Conservation (phyloP, 441 rosid species). For the Bocquillonia castaneifolia region DNA sequence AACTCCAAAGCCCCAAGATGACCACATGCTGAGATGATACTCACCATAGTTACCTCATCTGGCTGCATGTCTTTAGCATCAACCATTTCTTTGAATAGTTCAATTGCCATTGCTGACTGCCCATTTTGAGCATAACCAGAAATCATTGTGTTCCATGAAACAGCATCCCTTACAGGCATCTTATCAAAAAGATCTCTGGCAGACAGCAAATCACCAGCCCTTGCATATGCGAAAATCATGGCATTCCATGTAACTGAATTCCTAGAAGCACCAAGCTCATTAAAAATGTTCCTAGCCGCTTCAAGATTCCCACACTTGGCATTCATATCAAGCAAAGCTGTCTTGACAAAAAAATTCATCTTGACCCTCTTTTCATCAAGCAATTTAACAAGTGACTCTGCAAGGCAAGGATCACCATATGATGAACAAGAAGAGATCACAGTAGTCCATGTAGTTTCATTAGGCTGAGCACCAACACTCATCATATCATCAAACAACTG, state of each 20-base stretch:
- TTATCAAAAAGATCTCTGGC: constrained; percentile 42
- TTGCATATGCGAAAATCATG: constrained; percentile 50
- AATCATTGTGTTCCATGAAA: constrained; percentile 64
- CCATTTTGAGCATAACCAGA: constrained; percentile 53
- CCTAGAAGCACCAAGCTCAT: constrained; percentile 30
- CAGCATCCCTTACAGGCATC: constrained; percentile 42
- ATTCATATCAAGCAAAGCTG: constrained; percentile 67
- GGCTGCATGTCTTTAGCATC: constrained; percentile 39
- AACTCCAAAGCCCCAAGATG: constrained; percentile 42
- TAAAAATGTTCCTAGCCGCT: constrained; percentile 50
- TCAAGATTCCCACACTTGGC: constrained; percentile 68
- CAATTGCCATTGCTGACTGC: constrained; percentile 40
- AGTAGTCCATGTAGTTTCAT: constrained; percentile 45
- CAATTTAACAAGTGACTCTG: constrained; percentile 29
- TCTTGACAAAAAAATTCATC: constrained; percentile 46
- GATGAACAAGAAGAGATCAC: constrained; percentile 55
- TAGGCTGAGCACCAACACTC: constrained; percentile 43
- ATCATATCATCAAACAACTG: constrained; percentile 47
- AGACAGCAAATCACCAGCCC: constrained; percentile 32
- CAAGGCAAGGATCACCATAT: constrained; percentile 35
- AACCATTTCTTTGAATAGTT: constrained; percentile 41
- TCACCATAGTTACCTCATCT: constrained; percentile 45
- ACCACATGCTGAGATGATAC: constrained; percentile 48
- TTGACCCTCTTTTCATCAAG: constrained; percentile 20
- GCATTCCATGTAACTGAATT: constrained; percentile 45